Conservation (phyloP, 1,284 basidiomycete species). For the Pholiota adiposa region DNA sequence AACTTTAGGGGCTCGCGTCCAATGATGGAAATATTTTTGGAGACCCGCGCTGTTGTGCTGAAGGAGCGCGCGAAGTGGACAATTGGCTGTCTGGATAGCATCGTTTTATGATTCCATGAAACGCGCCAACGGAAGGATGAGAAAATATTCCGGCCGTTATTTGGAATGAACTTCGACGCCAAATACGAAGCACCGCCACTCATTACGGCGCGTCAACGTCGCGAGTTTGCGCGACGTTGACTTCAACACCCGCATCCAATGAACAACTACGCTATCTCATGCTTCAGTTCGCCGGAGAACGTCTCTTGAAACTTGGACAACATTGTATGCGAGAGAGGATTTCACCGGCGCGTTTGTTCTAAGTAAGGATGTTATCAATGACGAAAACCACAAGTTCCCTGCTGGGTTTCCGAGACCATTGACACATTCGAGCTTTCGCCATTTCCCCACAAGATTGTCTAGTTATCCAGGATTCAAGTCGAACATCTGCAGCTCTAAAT, state of each 20-base stretch:
- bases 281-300: too few relatives aligned
- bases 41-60: constrained; percentile 44
- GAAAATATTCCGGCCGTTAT: constrained; percentile 23
- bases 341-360: too few relatives aligned
- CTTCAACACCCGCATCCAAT: too few relatives aligned
- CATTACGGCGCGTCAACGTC: too few relatives aligned
- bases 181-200: constrained; percentile 26
- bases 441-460: background rate
- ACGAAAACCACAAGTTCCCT: background rate
- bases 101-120: constrained; percentile 18
- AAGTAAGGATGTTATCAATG: too few relatives aligned
- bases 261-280: too few relatives aligned
- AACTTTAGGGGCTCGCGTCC: constrained; percentile 80
- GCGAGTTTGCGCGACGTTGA: too few relatives aligned
- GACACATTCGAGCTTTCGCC: background rate
- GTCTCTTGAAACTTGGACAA: too few relatives aligned
- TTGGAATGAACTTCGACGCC: constrained; percentile 16
- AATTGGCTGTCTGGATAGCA: constrained; percentile 35
- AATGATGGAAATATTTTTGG: constrained; percentile 70
- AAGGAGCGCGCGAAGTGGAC: constrained; percentile 45
- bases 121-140: background rate
- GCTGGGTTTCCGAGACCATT: too few relatives aligned
- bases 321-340: too few relatives aligned
- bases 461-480: background rate
- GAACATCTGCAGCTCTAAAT: background rate